Evolutionary conservation across 805 yeast species (phyloP).

Genomic region (Saccharomycopsis schoenii): DNA sequence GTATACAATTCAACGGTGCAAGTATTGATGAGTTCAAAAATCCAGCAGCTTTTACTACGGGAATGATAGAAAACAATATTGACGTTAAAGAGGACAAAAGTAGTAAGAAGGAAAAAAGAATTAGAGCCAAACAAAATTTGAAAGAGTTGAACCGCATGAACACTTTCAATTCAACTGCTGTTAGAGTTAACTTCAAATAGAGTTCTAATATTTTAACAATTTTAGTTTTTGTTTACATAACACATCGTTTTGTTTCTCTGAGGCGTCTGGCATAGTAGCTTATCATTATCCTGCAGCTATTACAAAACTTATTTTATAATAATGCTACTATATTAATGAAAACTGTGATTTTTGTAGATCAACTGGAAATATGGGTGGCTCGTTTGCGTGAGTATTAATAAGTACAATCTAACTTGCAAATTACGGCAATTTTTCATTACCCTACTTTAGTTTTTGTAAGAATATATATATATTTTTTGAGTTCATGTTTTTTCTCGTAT

Average conservation of each 20-base stretch:
- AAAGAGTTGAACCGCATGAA: background rate
- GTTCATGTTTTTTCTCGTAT: background rate
- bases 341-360: too few species aligned
- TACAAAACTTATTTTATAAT: background rate
- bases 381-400: too few species aligned
- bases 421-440: background rate
- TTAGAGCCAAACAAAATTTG: background rate
- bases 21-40: conserved; percentile 1
- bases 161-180: background rate
- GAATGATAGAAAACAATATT: background rate
- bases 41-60: background rate
- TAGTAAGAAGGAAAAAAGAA: background rate
- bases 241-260: background rate
- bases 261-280: background rate
- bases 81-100: background rate
- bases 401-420: too few species aligned
- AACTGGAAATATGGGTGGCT: too few species aligned
- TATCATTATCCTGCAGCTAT: background rate
- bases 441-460: background rate
- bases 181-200: background rate
- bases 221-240: background rate
- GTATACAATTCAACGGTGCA: background rate
- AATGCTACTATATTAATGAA: too few species aligned
- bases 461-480: background rate
- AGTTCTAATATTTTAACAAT: background rate